Base-by-base conservation (phyloP, 129 eudicot genomes). In the Kitagawia praeruptora region DNA sequence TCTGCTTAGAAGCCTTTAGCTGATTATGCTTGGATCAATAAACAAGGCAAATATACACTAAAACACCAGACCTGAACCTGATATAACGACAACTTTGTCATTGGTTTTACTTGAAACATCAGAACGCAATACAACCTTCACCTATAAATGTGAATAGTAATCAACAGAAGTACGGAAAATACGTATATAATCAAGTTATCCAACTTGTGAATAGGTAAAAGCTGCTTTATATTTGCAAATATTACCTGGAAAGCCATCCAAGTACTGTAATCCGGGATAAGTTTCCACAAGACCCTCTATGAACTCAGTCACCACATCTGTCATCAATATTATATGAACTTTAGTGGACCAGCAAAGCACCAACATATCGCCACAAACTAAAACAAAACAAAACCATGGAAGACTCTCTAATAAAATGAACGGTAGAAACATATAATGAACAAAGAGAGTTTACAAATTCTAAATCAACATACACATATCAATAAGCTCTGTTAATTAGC, bases 281-380 rank as follows among this genome's bases (percentile, higher is more conserved):
- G 97, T 95, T 88, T 95, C 98, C 71, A 95, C 96, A 82, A 96
- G 90, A 71, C 98, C 99, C 77, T 96, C 99, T 71, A 92, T 92
- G 84, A 96, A 92, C 87, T 96, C 99, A 4, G 97, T 96, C 82
- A 96, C 99, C 72, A 90, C 99, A 85, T 87, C 98, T 95, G 96
- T 79, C 82, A 77, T 46, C 82, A 80, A 46, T 71, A 64, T 72
- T 48, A 78, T 0, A 18, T 12, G 49, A 46, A 46, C 15, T 46
- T 46, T 49, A 14, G 6, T 15, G 54, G 11, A 49, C 53, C 54
- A 4, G 54, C 21, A 49, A 49, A 15, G 54, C 18, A 49, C 6
- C 19, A 16, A 49, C 6, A 49, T 2, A 49, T 49, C 0, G 54
- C 6, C 54, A 49, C 54, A 49, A 49, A 49, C 19, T 14, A 0